Evolutionary conservation across 1,139 yeast genomes (phyloP).

Genomic region (Pichia inconspicua): DNA sequence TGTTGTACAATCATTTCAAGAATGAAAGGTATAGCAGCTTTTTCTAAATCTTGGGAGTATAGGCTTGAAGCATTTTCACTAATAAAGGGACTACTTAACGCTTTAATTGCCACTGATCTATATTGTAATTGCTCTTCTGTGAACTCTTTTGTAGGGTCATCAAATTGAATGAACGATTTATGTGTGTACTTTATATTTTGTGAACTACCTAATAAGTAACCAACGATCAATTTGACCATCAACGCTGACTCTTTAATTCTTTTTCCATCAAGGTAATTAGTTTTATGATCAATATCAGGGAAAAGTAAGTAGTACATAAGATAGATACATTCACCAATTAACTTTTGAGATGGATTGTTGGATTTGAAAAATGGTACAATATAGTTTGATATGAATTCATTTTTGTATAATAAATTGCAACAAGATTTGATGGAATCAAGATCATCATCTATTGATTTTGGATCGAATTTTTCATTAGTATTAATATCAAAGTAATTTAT

Average conservation of each 20-base stretch:
- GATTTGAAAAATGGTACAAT: slow-evolving; percentile 6
- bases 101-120: slow-evolving; percentile 27
- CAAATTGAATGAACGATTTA: slow-evolving; percentile 8
- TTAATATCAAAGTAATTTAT: slow-evolving; percentile 21
- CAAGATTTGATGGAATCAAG: slow-evolving; percentile 17
- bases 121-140: slow-evolving; percentile 17
- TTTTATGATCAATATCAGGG: slow-evolving; percentile 23
- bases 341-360: slow-evolving; percentile 8
- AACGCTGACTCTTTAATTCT: slow-evolving; percentile 20
- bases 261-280: slow-evolving; percentile 23
- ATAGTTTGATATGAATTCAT: slow-evolving; percentile 3
- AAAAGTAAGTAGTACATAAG: slow-evolving; percentile 21
- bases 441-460: slow-evolving; percentile 24
- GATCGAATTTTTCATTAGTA: slow-evolving; percentile 25
- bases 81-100: slow-evolving; percentile 39
- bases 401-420: slow-evolving; percentile 4
- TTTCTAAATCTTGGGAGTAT: slow-evolving; percentile 15
- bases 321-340: slow-evolving; percentile 9
- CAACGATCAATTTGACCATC: slow-evolving; percentile 12
- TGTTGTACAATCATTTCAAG: slow-evolving; percentile 36
- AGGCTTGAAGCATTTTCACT: slow-evolving; percentile 36
- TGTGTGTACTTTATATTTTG: slow-evolving; percentile 19
- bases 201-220: slow-evolving; percentile 23
- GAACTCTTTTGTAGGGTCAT: slow-evolving; percentile 1
- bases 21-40: slow-evolving; percentile 40